phyloP scores from a whole-genome alignment of 345 rosid species.

The Aurinia saxatilis region DNA sequence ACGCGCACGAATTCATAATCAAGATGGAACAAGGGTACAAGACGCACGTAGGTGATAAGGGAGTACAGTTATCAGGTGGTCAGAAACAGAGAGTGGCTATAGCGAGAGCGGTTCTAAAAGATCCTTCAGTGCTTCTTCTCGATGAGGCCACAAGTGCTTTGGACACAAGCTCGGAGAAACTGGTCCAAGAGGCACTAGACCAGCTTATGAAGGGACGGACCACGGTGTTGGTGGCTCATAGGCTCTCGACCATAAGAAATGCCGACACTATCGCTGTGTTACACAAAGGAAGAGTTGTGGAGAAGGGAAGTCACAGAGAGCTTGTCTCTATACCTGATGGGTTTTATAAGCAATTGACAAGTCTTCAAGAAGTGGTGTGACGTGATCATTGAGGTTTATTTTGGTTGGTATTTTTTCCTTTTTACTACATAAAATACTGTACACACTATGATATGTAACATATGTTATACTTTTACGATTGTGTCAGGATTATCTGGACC shows the following conservation, averaged over 20 bases:
- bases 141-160: slow-evolving; percentile 89
- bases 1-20: slow-evolving; percentile 72
- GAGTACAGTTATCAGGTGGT: slow-evolving; percentile 79
- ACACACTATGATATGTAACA: no score
- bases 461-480: no score
- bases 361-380: slow-evolving; percentile 41
- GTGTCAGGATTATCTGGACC: no score
- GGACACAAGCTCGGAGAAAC: slow-evolving; percentile 61
- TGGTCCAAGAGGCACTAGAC: slow-evolving; percentile 68
- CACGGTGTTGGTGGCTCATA: slow-evolving; percentile 70
- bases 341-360: slow-evolving; percentile 51
- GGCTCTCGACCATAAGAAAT: slow-evolving; percentile 57
- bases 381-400: not conserved
- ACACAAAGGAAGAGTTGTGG: slow-evolving; percentile 55
- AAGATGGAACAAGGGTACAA: slow-evolving; percentile 68
- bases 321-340: slow-evolving; percentile 42
- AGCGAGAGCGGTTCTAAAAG: slow-evolving; percentile 65
- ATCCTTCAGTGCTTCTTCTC: slow-evolving; percentile 68
- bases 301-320: slow-evolving; percentile 64
- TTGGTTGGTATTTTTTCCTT: not conserved
- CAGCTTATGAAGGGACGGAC: slow-evolving; percentile 70
- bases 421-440: no score
- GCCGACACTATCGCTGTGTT: slow-evolving; percentile 60
- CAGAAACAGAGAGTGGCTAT: slow-evolving; percentile 88
- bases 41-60: slow-evolving; percentile 70